Evolutionary conservation across 1,284 basidiomycete genomes (phyloP), one percentile per base, ranked within the genome.

Genomic region (Microbotryomycetes sp.): DNA sequence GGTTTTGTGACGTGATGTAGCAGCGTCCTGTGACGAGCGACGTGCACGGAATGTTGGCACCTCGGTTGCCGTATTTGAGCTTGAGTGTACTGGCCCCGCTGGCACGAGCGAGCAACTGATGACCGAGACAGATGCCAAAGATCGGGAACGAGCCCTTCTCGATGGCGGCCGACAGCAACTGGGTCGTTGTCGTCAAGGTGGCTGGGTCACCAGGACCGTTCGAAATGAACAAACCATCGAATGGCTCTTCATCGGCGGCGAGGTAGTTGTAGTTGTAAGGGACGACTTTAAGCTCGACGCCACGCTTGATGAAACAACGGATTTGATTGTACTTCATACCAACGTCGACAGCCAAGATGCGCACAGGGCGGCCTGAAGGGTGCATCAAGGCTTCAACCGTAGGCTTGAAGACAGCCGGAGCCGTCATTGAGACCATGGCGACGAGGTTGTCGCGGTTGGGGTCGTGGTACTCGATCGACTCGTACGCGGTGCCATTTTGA

Each of bases 271-370:
- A 88, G 76, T 98, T 83, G 92, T 93, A 98, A 46, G 96, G 94
- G 4, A 98, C 90, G 58, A 97, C 92, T 78, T 97, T 96, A 75
- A 98, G 81, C 77, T 98, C 92, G 56, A 97, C 84, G 58, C 96
- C 94, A 52, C 96, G 88, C 58, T 86, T 82, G 56, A 85, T 86
- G 79, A 99, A 97, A 81, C 94, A 99, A 51, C 96, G 85, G 71
- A 98, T 94, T 78, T 98, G 96, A 79, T 98, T 98, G 80, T 88
- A 94, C 79, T 99, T 99, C 89, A 98, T 97, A 49, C 96, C 96
- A 58, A 98, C 93, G 76, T 99, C 96, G 60, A 98, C 80, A 4
- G 91, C 91, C 25, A 98, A 74, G 54, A 99, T 83, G 65, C 96
- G 87, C 45, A 98, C 75, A 1, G 85, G 80, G 54, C 92, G 85